A percentile compares a stretch with the other conserved stretches of the same genome.
These are phyloP conservation scores for Zymoseptoria pseudotritici DNA, from an alignment of 2,329 filamentous ascomycete species.

Conservation along the genomic window DNA sequence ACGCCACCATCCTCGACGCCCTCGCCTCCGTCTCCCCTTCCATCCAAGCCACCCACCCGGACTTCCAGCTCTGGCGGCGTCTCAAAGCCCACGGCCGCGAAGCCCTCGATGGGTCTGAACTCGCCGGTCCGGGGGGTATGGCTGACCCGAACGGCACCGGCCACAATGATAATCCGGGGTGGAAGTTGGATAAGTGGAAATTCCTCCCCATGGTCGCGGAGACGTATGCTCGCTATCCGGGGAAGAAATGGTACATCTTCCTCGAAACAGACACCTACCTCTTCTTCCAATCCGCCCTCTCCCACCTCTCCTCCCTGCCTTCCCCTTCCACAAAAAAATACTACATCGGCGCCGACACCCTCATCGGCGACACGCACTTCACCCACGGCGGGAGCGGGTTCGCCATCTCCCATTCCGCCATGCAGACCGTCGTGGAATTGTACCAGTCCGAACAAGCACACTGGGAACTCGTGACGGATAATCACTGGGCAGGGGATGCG, in stretches of 20 bases:
- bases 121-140: conserved; percentile 13
- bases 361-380: conserved; percentile 33
- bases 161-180: conserved; percentile 18
- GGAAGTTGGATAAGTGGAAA: conserved; percentile 42
- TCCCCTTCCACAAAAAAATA: conserved; percentile 39
- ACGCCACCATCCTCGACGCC: conserved; percentile 29
- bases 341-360: conserved; percentile 48
- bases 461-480: conserved; percentile 17
- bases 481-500: conserved; percentile 21
- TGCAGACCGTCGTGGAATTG: conserved; percentile 27
- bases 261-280: conserved; percentile 53
- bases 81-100: conserved; percentile 13
- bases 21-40: conserved; percentile 15
- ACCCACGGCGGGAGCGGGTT: conserved; percentile 37
- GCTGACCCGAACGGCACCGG: background rate
- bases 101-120: conserved; percentile 13
- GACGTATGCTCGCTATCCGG: conserved; percentile 34
- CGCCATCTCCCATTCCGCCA: conserved; percentile 35
- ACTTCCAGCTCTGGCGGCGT: conserved; percentile 22
- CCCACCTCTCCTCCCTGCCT: conserved; percentile 48
- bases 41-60: conserved; percentile 14
- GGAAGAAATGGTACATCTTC: conserved; percentile 51
- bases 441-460: conserved; percentile 34
- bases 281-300: conserved; percentile 45
- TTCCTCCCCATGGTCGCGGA: conserved; percentile 39